phyloP scores from a whole-genome alignment of 441 rosid genomes.

The Populus hybrid region DNA sequence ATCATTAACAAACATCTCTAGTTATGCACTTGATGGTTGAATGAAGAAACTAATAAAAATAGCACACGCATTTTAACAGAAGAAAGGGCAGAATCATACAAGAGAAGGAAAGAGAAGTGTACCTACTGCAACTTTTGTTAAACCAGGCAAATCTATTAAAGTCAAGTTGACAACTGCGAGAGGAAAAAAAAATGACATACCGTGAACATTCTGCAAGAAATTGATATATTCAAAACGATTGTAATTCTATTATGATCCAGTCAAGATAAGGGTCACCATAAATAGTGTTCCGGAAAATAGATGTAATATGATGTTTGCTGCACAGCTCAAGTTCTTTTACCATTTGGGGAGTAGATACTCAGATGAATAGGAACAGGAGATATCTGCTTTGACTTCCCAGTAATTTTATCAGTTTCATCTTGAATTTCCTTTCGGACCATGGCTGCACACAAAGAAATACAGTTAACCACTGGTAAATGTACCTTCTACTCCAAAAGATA shows the following conservation, averaged over 20 bases:
- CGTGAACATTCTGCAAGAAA: neutral
- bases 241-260: neutral
- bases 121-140: constrained; percentile 88
- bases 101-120: constrained; percentile 12
- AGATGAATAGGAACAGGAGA: constrained; percentile 83
- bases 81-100: neutral
- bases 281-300: neutral
- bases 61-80: neutral
- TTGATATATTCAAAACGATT: neutral
- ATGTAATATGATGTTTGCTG: neutral
- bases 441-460: constrained; percentile 39
- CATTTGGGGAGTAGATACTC: constrained; percentile 74
- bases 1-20: constrained; percentile 19
- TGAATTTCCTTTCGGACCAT: constrained; percentile 73
- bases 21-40: constrained; percentile 7
- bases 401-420: constrained; percentile 80
- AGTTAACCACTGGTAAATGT: neutral
- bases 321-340: constrained; percentile 29
- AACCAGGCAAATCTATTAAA: constrained; percentile 76
- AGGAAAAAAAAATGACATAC: neutral
- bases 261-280: neutral
- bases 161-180: constrained; percentile 76
- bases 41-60: neutral
- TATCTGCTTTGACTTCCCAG: constrained; percentile 72
- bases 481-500: neutral